Evolutionary conservation across 2,329 filamentous ascomycete species (phyloP).

Genomic region (Xylogone sp.): DNA sequence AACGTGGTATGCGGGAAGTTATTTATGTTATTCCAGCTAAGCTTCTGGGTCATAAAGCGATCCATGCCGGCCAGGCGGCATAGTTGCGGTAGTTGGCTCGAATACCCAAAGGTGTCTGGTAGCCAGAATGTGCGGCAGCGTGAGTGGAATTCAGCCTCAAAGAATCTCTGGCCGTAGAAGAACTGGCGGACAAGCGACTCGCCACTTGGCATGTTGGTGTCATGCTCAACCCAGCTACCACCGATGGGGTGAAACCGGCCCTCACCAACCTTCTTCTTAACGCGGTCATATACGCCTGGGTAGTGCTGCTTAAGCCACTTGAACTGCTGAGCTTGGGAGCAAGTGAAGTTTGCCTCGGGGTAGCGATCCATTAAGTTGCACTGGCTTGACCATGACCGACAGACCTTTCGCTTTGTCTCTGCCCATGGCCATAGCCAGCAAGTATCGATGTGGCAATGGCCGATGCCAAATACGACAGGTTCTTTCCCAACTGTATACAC

Average conservation of each 20-base stretch:
- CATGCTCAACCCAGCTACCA: conserved; percentile 98
- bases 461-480: conserved; percentile 81
- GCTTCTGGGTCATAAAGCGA: conserved; percentile 94
- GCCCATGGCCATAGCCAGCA: conserved; percentile 99
- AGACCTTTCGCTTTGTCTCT: conserved; percentile 95
- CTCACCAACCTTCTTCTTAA: conserved; percentile 85
- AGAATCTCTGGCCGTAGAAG: conserved; percentile 91
- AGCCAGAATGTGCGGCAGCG: conserved; percentile 94
- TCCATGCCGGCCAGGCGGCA: conserved; percentile 94
- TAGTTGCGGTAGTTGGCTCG: conserved; percentile 87
- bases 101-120: conserved; percentile 97
- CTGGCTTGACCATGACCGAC: conserved; percentile 93
- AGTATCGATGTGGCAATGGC: conserved; percentile 96
- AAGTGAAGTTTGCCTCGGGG: conserved; percentile 86
- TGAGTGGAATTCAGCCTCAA: conserved; percentile 86
- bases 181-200: conserved; percentile 94
- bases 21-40: conserved; percentile 99
- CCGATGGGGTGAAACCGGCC: conserved; percentile 93
- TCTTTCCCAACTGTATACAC: conserved; percentile 77
- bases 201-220: conserved; percentile 94
- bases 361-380: conserved; percentile 94
- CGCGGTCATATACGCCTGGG: conserved; percentile 81
- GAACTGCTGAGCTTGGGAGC: conserved; percentile 94
- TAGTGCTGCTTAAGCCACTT: conserved; percentile 95
- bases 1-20: conserved; percentile 98